Percentiles rank a stretch among this genome's conserved stretches.
Conservation (phyloP, 2,329 filamentous ascomycete genomes). For the Pseudonectria foliicola region DNA sequence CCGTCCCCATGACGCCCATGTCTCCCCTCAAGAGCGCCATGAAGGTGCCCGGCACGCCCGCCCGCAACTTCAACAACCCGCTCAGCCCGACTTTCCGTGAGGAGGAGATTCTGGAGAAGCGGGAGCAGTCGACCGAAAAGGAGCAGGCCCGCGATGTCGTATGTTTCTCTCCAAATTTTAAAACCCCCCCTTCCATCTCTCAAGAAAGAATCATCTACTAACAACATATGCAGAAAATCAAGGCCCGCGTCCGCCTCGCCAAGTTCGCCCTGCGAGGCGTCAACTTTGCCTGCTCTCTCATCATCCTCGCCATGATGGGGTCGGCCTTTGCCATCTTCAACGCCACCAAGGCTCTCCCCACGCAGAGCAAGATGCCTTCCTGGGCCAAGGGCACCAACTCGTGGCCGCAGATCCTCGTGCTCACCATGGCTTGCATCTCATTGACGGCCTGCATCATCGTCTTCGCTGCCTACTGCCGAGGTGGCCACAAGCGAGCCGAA, state of each 20-base stretch:
- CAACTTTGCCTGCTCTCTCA: conserved; percentile 94
- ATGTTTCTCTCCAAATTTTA: too few species aligned
- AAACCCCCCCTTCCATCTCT: too few species aligned
- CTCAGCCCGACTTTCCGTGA: conserved; percentile 88
- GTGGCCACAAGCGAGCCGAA: conserved; percentile 81
- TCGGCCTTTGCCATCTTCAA: conserved; percentile 92
- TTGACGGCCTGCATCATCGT: conserved; percentile 72
- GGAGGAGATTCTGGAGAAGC: conserved; percentile 80
- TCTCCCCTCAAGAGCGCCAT: conserved; percentile 85
- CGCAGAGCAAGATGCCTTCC: conserved; percentile 72
- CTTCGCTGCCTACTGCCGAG: conserved; percentile 79
- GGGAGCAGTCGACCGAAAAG: conserved; percentile 73
- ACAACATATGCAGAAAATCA: conserved; percentile 64
- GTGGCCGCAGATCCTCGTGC: conserved; percentile 85
- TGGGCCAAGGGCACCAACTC: conserved; percentile 75
- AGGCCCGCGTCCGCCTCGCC: conserved; percentile 81
- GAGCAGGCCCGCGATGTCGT: conserved; percentile 84
- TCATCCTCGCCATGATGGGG: conserved; percentile 84
- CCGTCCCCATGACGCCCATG: conserved; percentile 60
- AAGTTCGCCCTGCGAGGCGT: conserved; percentile 93
- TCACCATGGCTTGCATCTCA: conserved; percentile 73
- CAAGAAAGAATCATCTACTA: conserved; percentile 16
- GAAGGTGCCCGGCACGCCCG: conserved; percentile 78
- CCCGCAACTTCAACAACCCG: conserved; percentile 64
- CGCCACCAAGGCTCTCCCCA: conserved; percentile 66